Evolutionary conservation across 257 asterid genomes (phyloP), one percentile per base, ranked within the genome.

Genomic region (Rauvolfia tetraphylla): DNA sequence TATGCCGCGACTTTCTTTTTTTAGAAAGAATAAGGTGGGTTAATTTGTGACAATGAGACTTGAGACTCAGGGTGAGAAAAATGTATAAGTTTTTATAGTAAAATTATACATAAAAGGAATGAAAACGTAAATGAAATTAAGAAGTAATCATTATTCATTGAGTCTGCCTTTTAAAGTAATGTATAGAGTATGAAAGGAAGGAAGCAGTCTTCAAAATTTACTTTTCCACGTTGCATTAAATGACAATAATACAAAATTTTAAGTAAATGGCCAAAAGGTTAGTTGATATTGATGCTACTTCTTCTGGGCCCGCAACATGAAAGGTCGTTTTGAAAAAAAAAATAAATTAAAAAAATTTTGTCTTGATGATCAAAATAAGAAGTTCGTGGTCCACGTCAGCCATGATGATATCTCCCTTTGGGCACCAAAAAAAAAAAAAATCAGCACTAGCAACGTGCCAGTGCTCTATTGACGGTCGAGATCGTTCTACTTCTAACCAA

Each of bases 401-500:
- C 59, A 68, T 46, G 72, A 75, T 80, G 81, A 70, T 41, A 65
- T 65, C 20, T 67, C 56, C 53, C 51, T 54, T 23, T 70, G 66
- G 75, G 70, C 56, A 76, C 33, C 68, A 68, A 41, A 62, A 74
- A 75, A 36, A 72, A 68, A 41, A 62, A 74, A 75, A 36, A 85
- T 68, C 69, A 49, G 15, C 72, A 67, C 41, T 22, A 56, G 59
- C 79, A 57, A 42, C 80, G 81, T 85, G 83, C 79, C 84, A 68
- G 81, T 84, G 81, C 84, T 41, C 65, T 68, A 53, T 72, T 0
- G 79, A 88, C 84, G 92, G 87, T 42, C 69, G 20, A 36, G 90
- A 87, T 88, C 75, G 34, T 23, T 72, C 90, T 84, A 83, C 85
- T 71, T 71, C 48, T 63, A n/a, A 78, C 87, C 83, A 81, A 88